Base-by-base conservation (phyloP, 1,284 basidiomycete genomes). In the Trichosporon sp. region DNA sequence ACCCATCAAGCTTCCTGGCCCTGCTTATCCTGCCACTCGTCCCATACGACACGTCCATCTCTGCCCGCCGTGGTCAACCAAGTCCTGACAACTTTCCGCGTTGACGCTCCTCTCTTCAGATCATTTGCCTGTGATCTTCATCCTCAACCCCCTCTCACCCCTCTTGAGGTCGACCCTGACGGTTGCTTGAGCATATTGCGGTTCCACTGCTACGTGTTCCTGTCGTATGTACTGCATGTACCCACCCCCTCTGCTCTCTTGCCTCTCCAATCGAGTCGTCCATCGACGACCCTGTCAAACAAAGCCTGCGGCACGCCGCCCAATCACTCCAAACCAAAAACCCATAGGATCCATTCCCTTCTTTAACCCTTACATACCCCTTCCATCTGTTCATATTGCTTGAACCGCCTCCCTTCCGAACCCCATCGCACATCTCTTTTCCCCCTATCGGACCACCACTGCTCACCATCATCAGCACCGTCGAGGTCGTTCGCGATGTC, bases 401-500 rank as follows among this genome's bases (percentile, higher is more conserved):
- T 44, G 11, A 44, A 44, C 19, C 40, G 19, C 8, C 36, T n/a
- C 40, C 23, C 40, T 44, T 44, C 40, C 40, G 40, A 10, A 37
- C 40, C 3, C n/a, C 27, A 16, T 29, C 25, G 16, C 49, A 13
- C 25, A 54, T 27, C 25, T 14, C 5, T 29, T 16, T 54, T 27
- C 49, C 25, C n/a, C 13, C 49, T 54, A 3, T 27, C 34, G n/a
- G n/a, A 29, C 27, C 49, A 54, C 25, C 49, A 54, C 25, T 54
- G 49, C 49, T 29, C 49, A 54, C 25, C 27, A n/a, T 54, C 49
- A 31, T 29, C 49, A 31, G 25, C 49, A 6, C 49, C 27, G 3
- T 54, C 49, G 49, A 54, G 49, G 49, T 54, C 49, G 25, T 54
- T n/a, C 49, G 49, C 49, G 31, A 54, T 54, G 49, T 54, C 49